phyloP scores from a whole-genome alignment of 768 basidiomycete species.

The Kondoa malvinella region DNA sequence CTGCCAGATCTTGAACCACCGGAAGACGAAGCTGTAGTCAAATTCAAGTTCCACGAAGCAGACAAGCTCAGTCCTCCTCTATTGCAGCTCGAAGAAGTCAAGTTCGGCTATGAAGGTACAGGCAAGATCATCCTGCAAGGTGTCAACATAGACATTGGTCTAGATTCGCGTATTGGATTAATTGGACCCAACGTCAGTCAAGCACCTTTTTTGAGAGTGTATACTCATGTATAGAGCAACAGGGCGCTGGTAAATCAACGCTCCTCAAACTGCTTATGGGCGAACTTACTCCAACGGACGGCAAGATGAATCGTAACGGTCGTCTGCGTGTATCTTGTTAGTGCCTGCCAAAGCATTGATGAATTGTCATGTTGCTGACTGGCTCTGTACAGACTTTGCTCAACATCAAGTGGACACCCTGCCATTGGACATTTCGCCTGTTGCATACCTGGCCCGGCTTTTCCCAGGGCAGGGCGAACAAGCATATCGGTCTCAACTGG shows the following conservation, averaged over 20 bases:
- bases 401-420: constrained; percentile 91
- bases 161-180: constrained; percentile 89
- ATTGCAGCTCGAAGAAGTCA: constrained; percentile 74
- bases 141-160: constrained; percentile 74
- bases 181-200: constrained; percentile 43
- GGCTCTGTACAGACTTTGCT: constrained; percentile 56
- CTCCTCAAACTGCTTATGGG: constrained; percentile 86
- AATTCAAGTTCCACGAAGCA: constrained; percentile 89
- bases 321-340: constrained; percentile 60
- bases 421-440: constrained; percentile 66
- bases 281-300: constrained; percentile 53
- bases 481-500: constrained; percentile 85
- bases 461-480: constrained; percentile 92
- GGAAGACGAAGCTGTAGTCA: constrained; percentile 78
- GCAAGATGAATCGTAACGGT: constrained; percentile 77
- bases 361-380: neutral
- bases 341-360: constrained; percentile 25
- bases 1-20: constrained; percentile 85
- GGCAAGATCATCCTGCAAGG: constrained; percentile 46
- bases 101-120: constrained; percentile 68
- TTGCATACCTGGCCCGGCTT: constrained; percentile 75
- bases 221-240: neutral
- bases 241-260: constrained; percentile 87
- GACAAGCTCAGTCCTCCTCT: constrained; percentile 96
- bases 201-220: neutral